phyloP scores from a whole-genome alignment of 164 flowering plant species.

The Piper betle region DNA sequence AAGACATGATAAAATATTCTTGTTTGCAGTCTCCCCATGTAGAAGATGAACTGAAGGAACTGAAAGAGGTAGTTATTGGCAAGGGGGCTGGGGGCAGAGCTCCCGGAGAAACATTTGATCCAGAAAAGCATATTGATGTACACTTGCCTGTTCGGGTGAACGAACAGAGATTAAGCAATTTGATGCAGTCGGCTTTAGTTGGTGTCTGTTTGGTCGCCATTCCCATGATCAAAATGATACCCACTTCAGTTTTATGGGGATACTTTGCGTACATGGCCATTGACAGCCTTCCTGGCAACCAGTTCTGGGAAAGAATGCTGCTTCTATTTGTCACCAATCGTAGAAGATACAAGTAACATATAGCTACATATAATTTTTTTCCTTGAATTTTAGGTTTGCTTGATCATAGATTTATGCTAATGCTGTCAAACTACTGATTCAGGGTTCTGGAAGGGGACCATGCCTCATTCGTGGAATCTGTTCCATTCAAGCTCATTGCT shows the following conservation, averaged over 20 bases:
- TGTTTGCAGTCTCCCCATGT: slow-evolving; percentile 16
- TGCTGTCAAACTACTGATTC: slow-evolving; percentile 7
- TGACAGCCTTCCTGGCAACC: slow-evolving; percentile 80
- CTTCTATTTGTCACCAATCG: slow-evolving; percentile 48
- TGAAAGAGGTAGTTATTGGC: slow-evolving; percentile 43
- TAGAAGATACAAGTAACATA: slow-evolving; percentile 49
- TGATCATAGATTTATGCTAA: background rate
- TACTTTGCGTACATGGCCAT: slow-evolving; percentile 80
- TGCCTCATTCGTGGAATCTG: slow-evolving; percentile 62
- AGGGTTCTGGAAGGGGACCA: slow-evolving; percentile 49
- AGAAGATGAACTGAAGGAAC: slow-evolving; percentile 31
- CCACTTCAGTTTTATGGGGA: slow-evolving; percentile 60
- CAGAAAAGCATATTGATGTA: slow-evolving; percentile 55
- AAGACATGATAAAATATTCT: background rate
- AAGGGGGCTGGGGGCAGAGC: slow-evolving; percentile 16
- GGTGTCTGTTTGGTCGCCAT: slow-evolving; percentile 28
- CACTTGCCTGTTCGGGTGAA: slow-evolving; percentile 68
- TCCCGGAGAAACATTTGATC: slow-evolving; percentile 29
- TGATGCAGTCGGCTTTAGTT: slow-evolving; percentile 55
- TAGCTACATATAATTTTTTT: background rate
- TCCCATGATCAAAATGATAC: slow-evolving; percentile 44
- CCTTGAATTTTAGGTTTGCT: background rate
- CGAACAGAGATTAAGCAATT: slow-evolving; percentile 68
- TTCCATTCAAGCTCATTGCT: slow-evolving; percentile 50
- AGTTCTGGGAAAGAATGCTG: slow-evolving; percentile 64